Percentiles rank a stretch among this genome's conserved stretches.
Evolutionary conservation across 2,329 filamentous ascomycete species (phyloP).

Genomic region (Grosmannia huntii): DNA sequence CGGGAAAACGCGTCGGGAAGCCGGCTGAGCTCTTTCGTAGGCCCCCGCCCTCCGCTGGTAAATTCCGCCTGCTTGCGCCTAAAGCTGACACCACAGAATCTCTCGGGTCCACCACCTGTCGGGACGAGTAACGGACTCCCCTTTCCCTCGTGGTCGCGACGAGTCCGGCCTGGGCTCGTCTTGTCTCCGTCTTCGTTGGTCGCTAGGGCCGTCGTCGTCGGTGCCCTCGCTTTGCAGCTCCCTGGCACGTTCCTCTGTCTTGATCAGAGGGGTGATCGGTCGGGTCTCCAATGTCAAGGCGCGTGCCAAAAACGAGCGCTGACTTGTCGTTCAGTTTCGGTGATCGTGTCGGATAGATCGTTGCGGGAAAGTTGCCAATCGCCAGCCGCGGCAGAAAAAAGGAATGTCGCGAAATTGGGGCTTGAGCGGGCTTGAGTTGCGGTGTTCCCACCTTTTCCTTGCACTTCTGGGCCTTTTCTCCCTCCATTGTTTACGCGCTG

Average conservation of each 20-base stretch:
- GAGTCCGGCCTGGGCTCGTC: background rate
- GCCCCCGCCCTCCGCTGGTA: background rate
- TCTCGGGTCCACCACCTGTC: no score
- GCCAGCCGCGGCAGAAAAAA: background rate
- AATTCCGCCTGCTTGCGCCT: background rate
- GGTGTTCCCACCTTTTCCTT: constrained; percentile 2
- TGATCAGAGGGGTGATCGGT: no score
- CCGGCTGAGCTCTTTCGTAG: background rate
- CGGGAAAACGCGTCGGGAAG: background rate
- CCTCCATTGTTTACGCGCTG: constrained; percentile 14
- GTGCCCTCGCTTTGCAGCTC: background rate
- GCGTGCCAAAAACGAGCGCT: background rate
- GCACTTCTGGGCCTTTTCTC: constrained; percentile 3
- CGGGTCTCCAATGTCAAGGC: background rate
- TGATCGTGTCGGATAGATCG: background rate
- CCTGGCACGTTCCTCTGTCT: background rate
- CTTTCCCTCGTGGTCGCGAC: background rate
- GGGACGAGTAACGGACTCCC: no score
- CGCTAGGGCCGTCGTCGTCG: background rate
- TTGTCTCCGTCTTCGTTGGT: background rate
- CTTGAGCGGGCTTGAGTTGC: background rate
- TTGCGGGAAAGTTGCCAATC: background rate
- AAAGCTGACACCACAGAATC: no score
- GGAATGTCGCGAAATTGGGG: constrained; percentile 1
- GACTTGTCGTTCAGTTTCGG: background rate